Evolutionary conservation across 495 filamentous ascomycete genomes (phyloP).

Genomic region (Hypoxylon lienhwacheense): DNA sequence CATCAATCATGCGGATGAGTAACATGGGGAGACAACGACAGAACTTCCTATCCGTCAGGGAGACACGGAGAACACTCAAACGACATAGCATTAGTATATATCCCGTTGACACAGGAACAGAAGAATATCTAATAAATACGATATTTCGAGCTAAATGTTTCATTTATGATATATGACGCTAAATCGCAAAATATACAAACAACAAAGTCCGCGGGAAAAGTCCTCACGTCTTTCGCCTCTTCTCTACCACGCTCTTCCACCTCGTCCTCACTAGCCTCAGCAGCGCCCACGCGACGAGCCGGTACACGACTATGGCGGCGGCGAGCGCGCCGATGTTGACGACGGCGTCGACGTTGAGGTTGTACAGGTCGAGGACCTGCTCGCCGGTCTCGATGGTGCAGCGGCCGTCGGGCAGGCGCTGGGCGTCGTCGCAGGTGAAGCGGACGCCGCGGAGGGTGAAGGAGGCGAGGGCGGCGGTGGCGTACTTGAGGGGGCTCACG

Average conservation of each 20-base stretch:
- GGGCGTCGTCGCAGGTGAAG: constrained; percentile 61
- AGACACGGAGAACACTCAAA: too few relatives aligned
- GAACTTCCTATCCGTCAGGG: too few relatives aligned
- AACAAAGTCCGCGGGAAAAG: too few relatives aligned
- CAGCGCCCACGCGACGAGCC: constrained; percentile 63
- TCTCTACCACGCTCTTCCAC: constrained; percentile 39
- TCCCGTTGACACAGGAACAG: not conserved
- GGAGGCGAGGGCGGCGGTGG: constrained; percentile 61
- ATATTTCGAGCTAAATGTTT: too few relatives aligned
- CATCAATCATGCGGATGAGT: too few relatives aligned
- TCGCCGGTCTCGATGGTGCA: constrained; percentile 65
- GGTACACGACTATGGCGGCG: constrained; percentile 62
- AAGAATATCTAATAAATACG: not conserved
- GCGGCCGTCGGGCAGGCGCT: constrained; percentile 56
- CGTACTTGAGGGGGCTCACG: constrained; percentile 69
- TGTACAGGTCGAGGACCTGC: constrained; percentile 65
- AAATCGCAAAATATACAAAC: not conserved
- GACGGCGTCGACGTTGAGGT: constrained; percentile 57
- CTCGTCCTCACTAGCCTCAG: constrained; percentile 51
- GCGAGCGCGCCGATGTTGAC: constrained; percentile 64
- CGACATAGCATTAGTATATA: too few relatives aligned
- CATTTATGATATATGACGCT: too few relatives aligned
- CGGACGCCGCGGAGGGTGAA: constrained; percentile 58
- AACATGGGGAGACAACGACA: too few relatives aligned
- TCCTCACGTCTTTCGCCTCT: constrained; percentile 20